Base-by-base conservation (phyloP, 2,329 filamentous ascomycete genomes). In the Coniochaeta sp. region DNA sequence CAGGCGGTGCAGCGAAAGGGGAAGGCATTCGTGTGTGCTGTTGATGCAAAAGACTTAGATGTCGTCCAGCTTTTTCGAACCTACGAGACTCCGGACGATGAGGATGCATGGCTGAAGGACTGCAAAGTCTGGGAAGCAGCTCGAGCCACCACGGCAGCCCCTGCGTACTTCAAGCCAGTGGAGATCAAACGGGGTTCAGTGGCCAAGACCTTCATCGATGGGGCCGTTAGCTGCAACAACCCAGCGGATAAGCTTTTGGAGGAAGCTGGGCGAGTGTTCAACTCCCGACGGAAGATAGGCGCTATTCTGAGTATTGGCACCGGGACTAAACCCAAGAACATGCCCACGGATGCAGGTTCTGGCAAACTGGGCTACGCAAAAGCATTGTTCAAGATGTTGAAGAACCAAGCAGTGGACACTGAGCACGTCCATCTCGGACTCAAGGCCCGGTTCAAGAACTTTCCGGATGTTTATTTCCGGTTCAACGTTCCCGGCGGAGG, bases 211-310 rank as follows among this genome's bases (percentile, higher is more conserved):
- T 76, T 71, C 52, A 61, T 74, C 12, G 75, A 78, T 56, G 74
- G 71, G 1, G 72, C 66, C 0, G 54, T 68, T 5, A 66, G 68
- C 0, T 58, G 51, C 1, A 79, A 78, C 59, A 79, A 78, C 52
- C 76, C 75, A 0, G 51, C 55, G 9, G 53, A 62, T 3, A 31
- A 67, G 2, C 22, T 59, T 0, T 38, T 59, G 0, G 60, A 65
- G 9, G 64, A 70, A 13, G 60, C 60, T 9, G 60, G 59, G 8
- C 56, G 56, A 0, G 60, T 63, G 18, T 57, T 63, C 42, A 57
- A 61, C 6, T 55, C 58, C 12, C 28, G 50, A 2, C 55, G 62
- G 14, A 48, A 48, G 13, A 40, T 68, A 0, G 62, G 64, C 1
- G 66, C 62, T 28, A 50, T 67, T 0, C 32, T 68, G 8, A 68